Evolutionary conservation across 176 grass and related monocot genomes (phyloP), one percentile per base, ranked within the genome.

Genomic region (Eremochloa ophiuroides): DNA sequence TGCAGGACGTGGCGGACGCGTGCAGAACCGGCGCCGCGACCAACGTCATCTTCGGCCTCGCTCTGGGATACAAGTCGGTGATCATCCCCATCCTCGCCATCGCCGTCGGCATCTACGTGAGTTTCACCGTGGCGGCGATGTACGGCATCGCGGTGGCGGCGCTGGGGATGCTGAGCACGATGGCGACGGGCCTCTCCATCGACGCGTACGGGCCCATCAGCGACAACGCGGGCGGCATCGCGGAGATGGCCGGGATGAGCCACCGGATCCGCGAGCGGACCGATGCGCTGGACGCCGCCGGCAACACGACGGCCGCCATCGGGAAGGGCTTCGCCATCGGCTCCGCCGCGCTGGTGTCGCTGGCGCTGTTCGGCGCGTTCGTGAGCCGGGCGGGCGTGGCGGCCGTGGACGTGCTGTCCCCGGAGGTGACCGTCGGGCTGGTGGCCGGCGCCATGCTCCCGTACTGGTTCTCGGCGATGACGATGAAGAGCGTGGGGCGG

Each of bases 381-480:
- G 85, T 91, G 43, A 91, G 85, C 71, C 8, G 85, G 8, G 85
- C 85, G 13, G 85, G 62, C 0, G 74, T 91, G 23, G 67, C 61
- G 46, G 74, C 35, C 0, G 82, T 91, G 0, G 77, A 87, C 53
- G 77, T 91, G 12, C 46, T 91, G 44, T 73, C 81, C 2, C 85
- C 81, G 3, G 79, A 87, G 77, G 85, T 91, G 20, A 81, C 82
- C 30, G 62, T 88, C 51, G 89, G 89, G 1, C 58, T 91, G 62
- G 35, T 91, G 42, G 73, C 81, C 6, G 85, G 89, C 30, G 89
- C 89, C 1, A 91, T 91, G 89, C 89, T 87, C 3, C 81, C 89
- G 1, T 91, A 91, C 71, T 91, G 89, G 89, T 87, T 91, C 77
- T 91, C 89, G 0, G 82, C 85, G 17, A 91, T 91, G 89, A 91